These are phyloP conservation scores for Dissoconium aciculare DNA, from an alignment of 2,329 filamentous ascomycete genomes.

Conservation along the genomic window DNA sequence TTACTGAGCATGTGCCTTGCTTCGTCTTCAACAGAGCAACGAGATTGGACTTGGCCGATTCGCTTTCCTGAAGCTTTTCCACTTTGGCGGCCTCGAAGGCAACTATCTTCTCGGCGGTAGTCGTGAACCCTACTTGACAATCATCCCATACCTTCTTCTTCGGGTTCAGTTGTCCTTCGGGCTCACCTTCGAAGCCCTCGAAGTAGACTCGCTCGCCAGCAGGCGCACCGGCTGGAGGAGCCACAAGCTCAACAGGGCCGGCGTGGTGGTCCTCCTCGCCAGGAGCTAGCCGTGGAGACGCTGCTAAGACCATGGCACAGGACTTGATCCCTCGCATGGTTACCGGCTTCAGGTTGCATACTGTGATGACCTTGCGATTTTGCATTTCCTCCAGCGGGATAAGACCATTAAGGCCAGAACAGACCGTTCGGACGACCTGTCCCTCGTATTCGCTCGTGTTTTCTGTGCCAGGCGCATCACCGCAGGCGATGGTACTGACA, in stretches of 20 bases:
- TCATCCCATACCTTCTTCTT: constrained; percentile 99
- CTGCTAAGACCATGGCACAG: constrained; percentile 83
- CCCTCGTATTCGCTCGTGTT: constrained; percentile 87
- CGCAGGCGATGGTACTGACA: constrained; percentile 89
- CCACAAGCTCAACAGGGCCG: constrained; percentile 82
- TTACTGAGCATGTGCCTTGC: constrained; percentile 71
- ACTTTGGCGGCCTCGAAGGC: constrained; percentile 71
- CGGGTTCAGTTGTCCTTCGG: constrained; percentile 85
- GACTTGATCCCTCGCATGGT: constrained; percentile 89
- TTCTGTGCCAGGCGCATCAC: constrained; percentile 69
- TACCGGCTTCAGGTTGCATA: constrained; percentile 96
- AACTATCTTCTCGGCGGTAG: constrained; percentile 64
- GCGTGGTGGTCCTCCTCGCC: constrained; percentile 76
- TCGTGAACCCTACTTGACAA: constrained; percentile 92
- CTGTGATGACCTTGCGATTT: constrained; percentile 81
- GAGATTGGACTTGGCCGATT: constrained; percentile 31
- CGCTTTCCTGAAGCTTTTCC: constrained; percentile 54
- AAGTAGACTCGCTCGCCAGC: constrained; percentile 85
- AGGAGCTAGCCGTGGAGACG: constrained; percentile 67
- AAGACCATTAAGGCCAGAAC: constrained; percentile 88
- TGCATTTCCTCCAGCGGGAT: constrained; percentile 94
- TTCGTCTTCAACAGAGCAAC: constrained; percentile 56
- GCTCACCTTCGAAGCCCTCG: constrained; percentile 85
- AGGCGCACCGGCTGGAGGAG: constrained; percentile 59
- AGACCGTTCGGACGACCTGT: constrained; percentile 84